Evolutionary conservation across 2,329 filamentous ascomycete species (phyloP).

Genomic region (Macrophomina tecta): DNA sequence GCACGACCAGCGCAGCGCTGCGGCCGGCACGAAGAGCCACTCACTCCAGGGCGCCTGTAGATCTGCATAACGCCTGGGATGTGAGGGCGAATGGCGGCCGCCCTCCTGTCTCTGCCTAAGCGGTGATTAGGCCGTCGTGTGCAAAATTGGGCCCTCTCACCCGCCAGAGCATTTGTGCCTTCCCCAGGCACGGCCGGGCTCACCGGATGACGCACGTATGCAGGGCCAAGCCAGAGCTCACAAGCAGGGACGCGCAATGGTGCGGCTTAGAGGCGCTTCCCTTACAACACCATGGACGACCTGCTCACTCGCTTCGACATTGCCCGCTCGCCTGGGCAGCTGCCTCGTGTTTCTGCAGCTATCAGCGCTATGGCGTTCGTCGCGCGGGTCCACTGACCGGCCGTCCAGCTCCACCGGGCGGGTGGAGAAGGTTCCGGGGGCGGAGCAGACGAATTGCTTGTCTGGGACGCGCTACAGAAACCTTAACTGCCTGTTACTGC

Average conservation of each 20-base stretch:
- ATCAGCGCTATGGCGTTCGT: background rate
- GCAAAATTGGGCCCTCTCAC: background rate
- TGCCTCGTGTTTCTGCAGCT: constrained; percentile 1
- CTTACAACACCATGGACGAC: background rate
- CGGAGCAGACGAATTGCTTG: constrained; percentile 5
- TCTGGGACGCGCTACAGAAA: background rate
- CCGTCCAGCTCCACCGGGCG: background rate
- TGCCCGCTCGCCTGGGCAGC: background rate
- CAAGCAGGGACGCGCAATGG: constrained; percentile 21
- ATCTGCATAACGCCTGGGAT: background rate
- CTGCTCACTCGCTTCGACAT: background rate
- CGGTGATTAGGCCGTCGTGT: background rate
- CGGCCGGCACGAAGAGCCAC: background rate
- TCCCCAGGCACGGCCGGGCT: constrained; percentile 15
- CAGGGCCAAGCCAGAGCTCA: constrained; percentile 7
- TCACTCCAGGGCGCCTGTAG: background rate
- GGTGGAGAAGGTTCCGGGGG: background rate
- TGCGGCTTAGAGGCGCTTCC: constrained; percentile 18
- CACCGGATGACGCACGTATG: constrained; percentile 17
- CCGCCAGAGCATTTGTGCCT: background rate
- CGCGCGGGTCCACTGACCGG: background rate
- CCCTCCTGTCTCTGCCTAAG: background rate
- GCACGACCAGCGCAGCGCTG: background rate
- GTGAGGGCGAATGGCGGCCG: background rate
- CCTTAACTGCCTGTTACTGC: constrained; percentile 1